These are phyloP conservation scores for Agaricus sinodeliciosus DNA, from an alignment of 768 basidiomycete genomes.

Conservation along the genomic window DNA sequence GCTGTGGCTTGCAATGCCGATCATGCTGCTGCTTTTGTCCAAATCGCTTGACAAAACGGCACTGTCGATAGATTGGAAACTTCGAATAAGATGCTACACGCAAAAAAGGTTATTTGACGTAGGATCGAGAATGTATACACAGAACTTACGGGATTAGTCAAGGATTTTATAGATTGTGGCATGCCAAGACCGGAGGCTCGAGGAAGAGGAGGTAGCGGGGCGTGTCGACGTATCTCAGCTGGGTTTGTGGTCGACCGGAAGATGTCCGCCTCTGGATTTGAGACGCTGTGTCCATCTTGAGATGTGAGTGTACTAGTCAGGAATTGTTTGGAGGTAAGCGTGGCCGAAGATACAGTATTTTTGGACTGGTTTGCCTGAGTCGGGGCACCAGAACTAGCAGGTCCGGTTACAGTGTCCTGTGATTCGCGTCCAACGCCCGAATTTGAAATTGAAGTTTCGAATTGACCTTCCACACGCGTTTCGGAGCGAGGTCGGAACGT, in stretches of 20 bases:
- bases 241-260: neutral
- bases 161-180: neutral
- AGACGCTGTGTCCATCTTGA: neutral
- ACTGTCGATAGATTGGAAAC: neutral
- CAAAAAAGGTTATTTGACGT: neutral
- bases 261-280: neutral
- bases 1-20: neutral
- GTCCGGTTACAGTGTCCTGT: neutral
- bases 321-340: neutral
- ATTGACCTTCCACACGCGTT: neutral
- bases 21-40: neutral
- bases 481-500: neutral
- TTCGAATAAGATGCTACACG: neutral
- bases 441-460: neutral
- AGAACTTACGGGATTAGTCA: neutral
- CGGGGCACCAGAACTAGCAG: neutral
- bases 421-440: neutral
- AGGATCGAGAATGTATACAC: no score
- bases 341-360: neutral
- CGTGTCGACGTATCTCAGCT: neutral
- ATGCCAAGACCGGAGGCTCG: neutral
- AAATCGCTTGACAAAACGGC: neutral
- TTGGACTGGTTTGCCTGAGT: neutral
- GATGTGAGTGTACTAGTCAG: neutral
- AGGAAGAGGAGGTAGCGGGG: slow-evolving; percentile 1